Conservation (phyloP, 106 monocot species). For the Phalaenopsis equestris region DNA sequence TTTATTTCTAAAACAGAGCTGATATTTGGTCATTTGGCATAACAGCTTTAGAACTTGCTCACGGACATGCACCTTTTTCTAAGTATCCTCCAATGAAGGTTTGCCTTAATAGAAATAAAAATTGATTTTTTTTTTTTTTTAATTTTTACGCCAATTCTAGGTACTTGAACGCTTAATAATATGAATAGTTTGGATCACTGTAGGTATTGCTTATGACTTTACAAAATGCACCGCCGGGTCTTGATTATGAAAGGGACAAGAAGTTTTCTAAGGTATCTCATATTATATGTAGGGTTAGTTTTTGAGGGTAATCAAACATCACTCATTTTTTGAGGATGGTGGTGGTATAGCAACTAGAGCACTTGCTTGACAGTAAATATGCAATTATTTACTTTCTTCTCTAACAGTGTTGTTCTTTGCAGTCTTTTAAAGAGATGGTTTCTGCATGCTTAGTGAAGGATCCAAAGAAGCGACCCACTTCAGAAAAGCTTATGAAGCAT, state of each 20-base stretch:
- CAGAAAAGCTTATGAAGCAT: constrained; percentile 95
- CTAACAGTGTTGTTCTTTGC: constrained; percentile 11
- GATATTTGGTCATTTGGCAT: constrained; percentile 98
- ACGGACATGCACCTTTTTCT: constrained; percentile 94
- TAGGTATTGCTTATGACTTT: constrained; percentile 95
- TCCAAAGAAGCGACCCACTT: constrained; percentile 81
- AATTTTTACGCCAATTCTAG: not conserved
- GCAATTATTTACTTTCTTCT: not conserved
- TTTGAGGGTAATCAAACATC: not conserved
- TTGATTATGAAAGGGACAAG: constrained; percentile 87
- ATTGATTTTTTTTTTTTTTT: not conserved
- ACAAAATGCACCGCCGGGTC: constrained; percentile 94
- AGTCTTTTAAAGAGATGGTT: constrained; percentile 90
- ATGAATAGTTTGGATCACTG: not conserved
- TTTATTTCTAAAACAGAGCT: constrained; percentile 48
- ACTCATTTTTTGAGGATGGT: not conserved
- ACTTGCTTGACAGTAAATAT: constrained; percentile 1
- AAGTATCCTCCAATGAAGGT: constrained; percentile 99
- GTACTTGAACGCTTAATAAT: constrained; percentile 3
- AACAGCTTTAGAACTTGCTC: constrained; percentile 92
- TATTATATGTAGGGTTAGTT: constrained; percentile 6
- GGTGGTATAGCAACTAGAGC: not conserved
- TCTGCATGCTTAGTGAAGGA: constrained; percentile 91
- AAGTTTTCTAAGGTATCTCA: constrained; percentile 65
- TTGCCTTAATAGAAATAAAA: not conserved